phyloP scores from a whole-genome alignment of 352 stramenopile genomes.

The Phytophthora brassicae region DNA sequence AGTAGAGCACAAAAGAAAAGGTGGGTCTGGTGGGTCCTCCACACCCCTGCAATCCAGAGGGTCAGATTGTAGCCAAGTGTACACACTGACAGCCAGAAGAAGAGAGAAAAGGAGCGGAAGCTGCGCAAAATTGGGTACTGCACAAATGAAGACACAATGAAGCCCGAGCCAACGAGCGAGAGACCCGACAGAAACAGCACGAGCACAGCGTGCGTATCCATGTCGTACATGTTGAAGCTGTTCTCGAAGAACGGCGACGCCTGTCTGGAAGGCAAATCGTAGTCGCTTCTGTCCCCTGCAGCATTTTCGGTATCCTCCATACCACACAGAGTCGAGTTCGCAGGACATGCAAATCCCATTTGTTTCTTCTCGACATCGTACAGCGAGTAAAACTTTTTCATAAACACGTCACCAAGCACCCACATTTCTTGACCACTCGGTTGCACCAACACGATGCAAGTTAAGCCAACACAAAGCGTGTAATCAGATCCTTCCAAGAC shows the following conservation, averaged over 20 bases:
- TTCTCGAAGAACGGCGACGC: slow-evolving; percentile 52
- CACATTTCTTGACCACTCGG: slow-evolving; percentile 89
- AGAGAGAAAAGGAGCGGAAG: slow-evolving; percentile 55
- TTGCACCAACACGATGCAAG: slow-evolving; percentile 76
- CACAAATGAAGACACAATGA: slow-evolving; percentile 69
- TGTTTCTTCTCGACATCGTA: slow-evolving; percentile 90
- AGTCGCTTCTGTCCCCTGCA: slow-evolving; percentile 17
- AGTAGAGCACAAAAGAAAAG: slow-evolving; percentile 56
- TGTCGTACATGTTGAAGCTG: slow-evolving; percentile 74
- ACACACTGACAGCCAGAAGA: slow-evolving; percentile 69
- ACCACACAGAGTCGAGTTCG: slow-evolving; percentile 50
- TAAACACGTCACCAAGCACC: slow-evolving; percentile 97
- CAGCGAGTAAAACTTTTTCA: slow-evolving; percentile 95
- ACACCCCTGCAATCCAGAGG: slow-evolving; percentile 61
- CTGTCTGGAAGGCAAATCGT: slow-evolving; percentile 15
- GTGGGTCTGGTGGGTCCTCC: slow-evolving; percentile 34
- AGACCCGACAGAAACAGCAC: slow-evolving; percentile 74
- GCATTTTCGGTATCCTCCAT: slow-evolving; percentile 26
- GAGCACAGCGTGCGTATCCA: slow-evolving; percentile 73
- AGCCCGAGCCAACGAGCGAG: slow-evolving; percentile 63
- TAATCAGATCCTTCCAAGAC: slow-evolving; percentile 70
- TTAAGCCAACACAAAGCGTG: slow-evolving; percentile 76
- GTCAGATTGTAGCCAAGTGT: slow-evolving; percentile 61
- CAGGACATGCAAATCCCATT: slow-evolving; percentile 80
- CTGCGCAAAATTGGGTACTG: slow-evolving; percentile 58